phyloP scores from a whole-genome alignment of 164 flowering plant genomes.

The Macadamia integrifolia region DNA sequence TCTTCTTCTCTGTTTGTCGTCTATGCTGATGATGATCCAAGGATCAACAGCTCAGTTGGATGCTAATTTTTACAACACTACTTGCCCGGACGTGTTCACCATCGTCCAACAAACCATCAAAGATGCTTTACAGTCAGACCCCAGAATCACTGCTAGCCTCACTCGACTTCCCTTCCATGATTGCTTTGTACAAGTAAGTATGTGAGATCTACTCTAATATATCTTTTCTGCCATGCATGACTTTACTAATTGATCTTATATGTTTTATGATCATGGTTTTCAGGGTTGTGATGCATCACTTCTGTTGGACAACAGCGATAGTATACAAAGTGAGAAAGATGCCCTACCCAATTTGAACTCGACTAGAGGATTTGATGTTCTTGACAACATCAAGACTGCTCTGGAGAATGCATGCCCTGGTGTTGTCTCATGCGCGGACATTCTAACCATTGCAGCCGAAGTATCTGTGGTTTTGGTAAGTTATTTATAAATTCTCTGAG shows the following conservation, averaged over 20 bases:
- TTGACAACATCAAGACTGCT: slow-evolving; percentile 19
- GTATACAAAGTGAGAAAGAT: slow-evolving; percentile 10
- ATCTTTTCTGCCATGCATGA: too few species aligned
- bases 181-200: neutral
- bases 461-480: neutral
- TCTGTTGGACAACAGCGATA: slow-evolving; percentile 3
- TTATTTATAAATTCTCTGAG: neutral
- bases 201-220: too few species aligned
- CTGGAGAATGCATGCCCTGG: slow-evolving; percentile 18
- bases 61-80: slow-evolving; percentile 33
- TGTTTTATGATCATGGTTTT: neutral
- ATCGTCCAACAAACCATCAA: slow-evolving; percentile 25
- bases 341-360: neutral
- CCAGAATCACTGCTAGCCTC: too few species aligned
- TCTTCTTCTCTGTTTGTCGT: too few species aligned
- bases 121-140: slow-evolving; percentile 30
- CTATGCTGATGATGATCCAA: too few species aligned
- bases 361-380: slow-evolving; percentile 3
- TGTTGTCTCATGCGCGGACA: neutral
- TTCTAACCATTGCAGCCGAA: neutral
- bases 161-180: too few species aligned
- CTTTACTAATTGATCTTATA: too few species aligned
- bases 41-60: slow-evolving; percentile 33
- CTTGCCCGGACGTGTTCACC: slow-evolving; percentile 47
- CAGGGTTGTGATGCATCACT: slow-evolving; percentile 27